A percentile compares a stretch with the other conserved stretches of the same genome.
These are phyloP conservation scores for Tephrocybe sp. DNA, from an alignment of 768 basidiomycete genomes.

Conservation along the genomic window DNA sequence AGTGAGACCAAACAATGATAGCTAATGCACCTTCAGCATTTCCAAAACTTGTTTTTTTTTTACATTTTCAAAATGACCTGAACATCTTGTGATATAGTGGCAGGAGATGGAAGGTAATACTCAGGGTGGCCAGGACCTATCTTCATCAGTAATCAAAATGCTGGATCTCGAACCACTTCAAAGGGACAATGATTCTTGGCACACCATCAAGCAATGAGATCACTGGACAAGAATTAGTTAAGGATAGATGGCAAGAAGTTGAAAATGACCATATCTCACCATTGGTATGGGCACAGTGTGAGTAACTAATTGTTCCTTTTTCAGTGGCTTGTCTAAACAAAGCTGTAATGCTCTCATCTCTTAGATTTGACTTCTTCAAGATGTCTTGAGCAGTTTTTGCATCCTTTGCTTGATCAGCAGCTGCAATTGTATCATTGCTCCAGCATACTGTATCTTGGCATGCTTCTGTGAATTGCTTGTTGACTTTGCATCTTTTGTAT, in stretches of 20 bases:
- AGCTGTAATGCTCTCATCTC: background rate
- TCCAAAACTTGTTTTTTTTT: background rate
- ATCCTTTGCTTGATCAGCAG: constrained; percentile 13
- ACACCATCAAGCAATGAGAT: background rate
- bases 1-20: background rate
- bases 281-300: background rate
- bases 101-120: background rate
- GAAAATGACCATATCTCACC: background rate
- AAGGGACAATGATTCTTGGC: background rate
- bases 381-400: background rate
- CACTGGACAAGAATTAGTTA: background rate
- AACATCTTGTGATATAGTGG: background rate
- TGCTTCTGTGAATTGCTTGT: constrained; percentile 28
- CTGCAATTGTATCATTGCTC: constrained; percentile 23
- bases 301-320: background rate
- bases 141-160: background rate
- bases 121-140: background rate
- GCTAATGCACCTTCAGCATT: background rate
- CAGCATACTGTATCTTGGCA: constrained; percentile 25
- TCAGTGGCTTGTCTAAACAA: background rate
- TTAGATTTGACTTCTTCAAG: background rate
- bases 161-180: background rate
- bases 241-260: background rate
- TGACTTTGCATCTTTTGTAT: constrained; percentile 21
- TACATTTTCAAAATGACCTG: background rate